Evolutionary conservation across 768 basidiomycete species (phyloP), one percentile per base, ranked within the genome.

Genomic region (Chalciporus piperatus): DNA sequence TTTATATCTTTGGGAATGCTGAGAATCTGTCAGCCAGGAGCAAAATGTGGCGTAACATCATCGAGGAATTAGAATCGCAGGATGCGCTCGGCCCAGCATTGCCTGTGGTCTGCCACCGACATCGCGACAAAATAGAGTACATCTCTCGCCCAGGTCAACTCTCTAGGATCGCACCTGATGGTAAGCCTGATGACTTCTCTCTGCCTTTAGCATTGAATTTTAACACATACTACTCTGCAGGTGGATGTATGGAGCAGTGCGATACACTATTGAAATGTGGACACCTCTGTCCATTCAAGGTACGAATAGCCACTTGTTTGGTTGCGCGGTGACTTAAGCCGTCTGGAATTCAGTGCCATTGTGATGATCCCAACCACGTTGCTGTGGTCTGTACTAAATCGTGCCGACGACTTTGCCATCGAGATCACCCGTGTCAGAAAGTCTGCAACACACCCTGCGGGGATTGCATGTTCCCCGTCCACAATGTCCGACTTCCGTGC

Each of bases 1-100:
- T 92, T 2, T 90, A 76, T 59, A 79, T 92, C 28, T 67, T 91
- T 4, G 89, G 89, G 20, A 88, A 89, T 47, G 80, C 84, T 0
- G 63, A 74, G 0, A 78, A 82, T 38, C 61, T 87, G 39, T 69
- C 76, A 4, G 67, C 73, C 14, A 72, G 69, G 50, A 82, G 78
- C 51, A 45, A 61, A 10, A 85, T 84, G 68, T 90, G 87, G 89
- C 64, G 62, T 1, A 68, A 63, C 0, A 72, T 88, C 13, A 66
- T 87, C 2, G 74, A 82, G n/a, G 77, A 84, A 57, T 70, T 90
- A 39, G 77, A 82, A 32, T 58, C 56, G 3, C 58, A 70, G 13
- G 76, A 74, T 17, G 67, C 68, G 12, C 56, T 86, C 32, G 86
- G 83, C 5, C 45, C 65, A 6, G 80, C 65, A 1, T 71, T 89